Percentiles rank a stretch among this genome's conserved stretches.
Evolutionary conservation across 2,329 filamentous ascomycete genomes (phyloP).

Genomic region (Coniochaeta pulveracea): DNA sequence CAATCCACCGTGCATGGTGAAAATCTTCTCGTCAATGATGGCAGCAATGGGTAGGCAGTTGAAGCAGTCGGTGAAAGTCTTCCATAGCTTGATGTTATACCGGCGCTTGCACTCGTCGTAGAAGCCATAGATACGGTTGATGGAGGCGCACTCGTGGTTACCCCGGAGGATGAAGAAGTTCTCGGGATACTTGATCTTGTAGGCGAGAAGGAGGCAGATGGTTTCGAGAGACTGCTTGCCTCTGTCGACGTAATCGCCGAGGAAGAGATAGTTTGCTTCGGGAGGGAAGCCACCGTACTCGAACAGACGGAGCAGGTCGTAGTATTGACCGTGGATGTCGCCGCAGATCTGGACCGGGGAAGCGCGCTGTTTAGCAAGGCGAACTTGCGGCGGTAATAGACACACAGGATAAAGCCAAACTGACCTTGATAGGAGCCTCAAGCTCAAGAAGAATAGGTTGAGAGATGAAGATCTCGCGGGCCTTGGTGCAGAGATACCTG

Average conservation of each 20-base stretch:
- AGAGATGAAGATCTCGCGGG: slow-evolving; percentile 97
- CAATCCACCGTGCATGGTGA: slow-evolving; percentile 97
- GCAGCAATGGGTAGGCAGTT: slow-evolving; percentile 97
- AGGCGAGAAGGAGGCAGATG: slow-evolving; percentile 89
- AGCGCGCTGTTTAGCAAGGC: slow-evolving; percentile 11
- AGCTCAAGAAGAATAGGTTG: slow-evolving; percentile 96
- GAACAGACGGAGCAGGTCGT: slow-evolving; percentile 92
- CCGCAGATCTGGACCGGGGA: slow-evolving; percentile 71
- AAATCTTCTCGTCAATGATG: slow-evolving; percentile 99
- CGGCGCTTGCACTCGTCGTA: slow-evolving; percentile 99
- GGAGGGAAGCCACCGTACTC: slow-evolving; percentile 98
- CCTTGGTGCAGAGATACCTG: slow-evolving; percentile 94
- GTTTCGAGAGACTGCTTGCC: slow-evolving; percentile 99
- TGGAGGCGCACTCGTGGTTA: slow-evolving; percentile 97
- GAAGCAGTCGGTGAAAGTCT: slow-evolving; percentile 99
- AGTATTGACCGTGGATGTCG: slow-evolving; percentile 99
- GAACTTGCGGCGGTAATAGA: background rate
- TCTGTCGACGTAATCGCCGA: slow-evolving; percentile 96
- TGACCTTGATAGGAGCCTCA: slow-evolving; percentile 97
- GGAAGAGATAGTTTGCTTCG: slow-evolving; percentile 98
- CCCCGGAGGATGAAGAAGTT: slow-evolving; percentile 99
- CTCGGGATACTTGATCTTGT: slow-evolving; percentile 99
- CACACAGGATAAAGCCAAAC: slow-evolving; percentile 11
- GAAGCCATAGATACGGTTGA: slow-evolving; percentile 99
- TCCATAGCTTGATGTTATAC: slow-evolving; percentile 99